Conservation (phyloP, 257 asterid genomes). For the Nicotiana otophora region DNA sequence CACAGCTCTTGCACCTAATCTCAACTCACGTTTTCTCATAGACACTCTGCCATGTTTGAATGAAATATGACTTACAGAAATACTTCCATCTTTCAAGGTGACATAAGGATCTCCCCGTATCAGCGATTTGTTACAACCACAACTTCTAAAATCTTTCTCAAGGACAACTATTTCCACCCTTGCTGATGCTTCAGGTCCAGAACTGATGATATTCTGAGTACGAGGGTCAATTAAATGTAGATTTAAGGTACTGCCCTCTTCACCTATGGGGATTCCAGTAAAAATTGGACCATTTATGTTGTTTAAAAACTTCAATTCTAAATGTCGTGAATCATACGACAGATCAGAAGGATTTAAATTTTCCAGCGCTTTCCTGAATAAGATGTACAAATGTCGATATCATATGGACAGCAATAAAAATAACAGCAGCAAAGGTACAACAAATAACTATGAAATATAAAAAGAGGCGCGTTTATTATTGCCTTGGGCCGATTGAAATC, state of each 20-base stretch:
- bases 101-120: not conserved
- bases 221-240: not conserved
- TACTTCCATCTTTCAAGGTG: not conserved
- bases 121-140: not conserved
- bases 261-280: conserved; percentile 10
- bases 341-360: not conserved
- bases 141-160: not conserved
- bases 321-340: not conserved
- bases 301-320: not conserved
- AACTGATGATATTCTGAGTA: not conserved
- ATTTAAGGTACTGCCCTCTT: not conserved
- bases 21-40: not conserved
- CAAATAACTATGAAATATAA: not conserved
- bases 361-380: not conserved
- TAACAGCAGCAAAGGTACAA: not conserved
- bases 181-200: not conserved
- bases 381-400: not conserved
- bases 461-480: not conserved
- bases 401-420: not conserved
- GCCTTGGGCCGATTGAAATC: not conserved
- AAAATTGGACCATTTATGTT: not conserved
- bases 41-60: not conserved
- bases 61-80: not conserved
- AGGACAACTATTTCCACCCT: conserved; percentile 8
- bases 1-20: conserved; percentile 9